phyloP scores from a whole-genome alignment of 164 flowering plant genomes.

The Protea cynaroides region DNA sequence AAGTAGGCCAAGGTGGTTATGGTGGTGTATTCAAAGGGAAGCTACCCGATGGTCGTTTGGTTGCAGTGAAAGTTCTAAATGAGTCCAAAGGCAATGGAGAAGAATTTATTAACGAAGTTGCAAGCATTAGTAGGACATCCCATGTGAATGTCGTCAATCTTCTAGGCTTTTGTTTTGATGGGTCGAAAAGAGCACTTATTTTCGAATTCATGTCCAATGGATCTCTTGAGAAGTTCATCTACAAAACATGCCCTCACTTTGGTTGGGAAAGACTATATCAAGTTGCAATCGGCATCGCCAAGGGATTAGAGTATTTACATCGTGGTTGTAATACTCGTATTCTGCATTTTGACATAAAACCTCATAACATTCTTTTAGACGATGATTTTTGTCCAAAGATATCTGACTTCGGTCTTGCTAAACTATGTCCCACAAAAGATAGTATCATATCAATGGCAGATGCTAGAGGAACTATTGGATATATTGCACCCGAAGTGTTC shows the following conservation, averaged over 20 bases:
- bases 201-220: conserved; percentile 41
- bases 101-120: no score
- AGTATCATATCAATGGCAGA: conserved; percentile 29
- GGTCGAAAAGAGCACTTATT: conserved; percentile 28
- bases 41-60: conserved; percentile 23
- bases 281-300: conserved; percentile 34
- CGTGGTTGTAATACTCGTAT: conserved; percentile 39
- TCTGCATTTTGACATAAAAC: conserved; percentile 45
- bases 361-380: conserved; percentile 39
- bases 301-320: conserved; percentile 40
- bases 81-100: conserved; percentile 24
- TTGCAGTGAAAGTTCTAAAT: conserved; percentile 36
- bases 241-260: conserved; percentile 9
- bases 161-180: conserved; percentile 39
- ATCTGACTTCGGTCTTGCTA: conserved; percentile 39
- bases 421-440: conserved; percentile 23
- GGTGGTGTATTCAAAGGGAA: no score
- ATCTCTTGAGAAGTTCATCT: conserved; percentile 38
- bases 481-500: conserved; percentile 44
- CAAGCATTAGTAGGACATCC: no score
- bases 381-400: conserved; percentile 34
- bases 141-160: no score
- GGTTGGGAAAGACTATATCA: conserved; percentile 22
- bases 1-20: conserved; percentile 44
- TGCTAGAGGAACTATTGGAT: conserved; percentile 42